A percentile compares a stretch with the other conserved stretches of the same genome.
Evolutionary conservation across 202 grass and related monocot genomes (phyloP).

Genomic region (Brachypodium distachyon): DNA sequence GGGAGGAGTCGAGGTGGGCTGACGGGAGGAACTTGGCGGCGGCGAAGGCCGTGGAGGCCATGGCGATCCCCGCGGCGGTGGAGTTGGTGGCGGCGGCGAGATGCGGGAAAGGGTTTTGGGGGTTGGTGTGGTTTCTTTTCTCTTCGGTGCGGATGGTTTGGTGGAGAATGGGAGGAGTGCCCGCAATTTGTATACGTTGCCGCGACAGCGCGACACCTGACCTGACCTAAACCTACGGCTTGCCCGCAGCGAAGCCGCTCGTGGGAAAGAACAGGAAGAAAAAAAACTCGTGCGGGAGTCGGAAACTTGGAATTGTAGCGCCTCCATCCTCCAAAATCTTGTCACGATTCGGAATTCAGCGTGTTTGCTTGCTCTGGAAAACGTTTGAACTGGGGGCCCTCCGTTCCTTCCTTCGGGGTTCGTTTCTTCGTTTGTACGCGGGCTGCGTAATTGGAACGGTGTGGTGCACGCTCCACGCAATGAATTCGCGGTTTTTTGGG

Average conservation of each 20-base stretch:
- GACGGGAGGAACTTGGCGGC: conserved; percentile 21
- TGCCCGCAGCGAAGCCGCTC: neutral
- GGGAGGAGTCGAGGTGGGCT: conserved; percentile 28
- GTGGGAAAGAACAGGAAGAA: too few relatives aligned
- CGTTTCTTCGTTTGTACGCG: too few relatives aligned
- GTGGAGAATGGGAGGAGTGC: neutral
- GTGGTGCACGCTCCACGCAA: too few relatives aligned
- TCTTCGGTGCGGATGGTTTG: neutral
- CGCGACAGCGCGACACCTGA: conserved; percentile 7
- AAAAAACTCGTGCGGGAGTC: neutral
- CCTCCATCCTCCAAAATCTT: neutral
- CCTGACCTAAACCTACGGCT: too few relatives aligned
- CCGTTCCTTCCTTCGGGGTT: too few relatives aligned
- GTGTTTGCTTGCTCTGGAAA: neutral
- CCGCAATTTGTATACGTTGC: neutral
- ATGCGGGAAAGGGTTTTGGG: conserved; percentile 10
- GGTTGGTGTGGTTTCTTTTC: conserved; percentile 18
- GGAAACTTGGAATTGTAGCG: neutral
- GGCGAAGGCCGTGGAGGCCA: conserved; percentile 61
- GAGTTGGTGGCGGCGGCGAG: neutral
- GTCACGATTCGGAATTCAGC: neutral
- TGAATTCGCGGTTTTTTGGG: too few relatives aligned
- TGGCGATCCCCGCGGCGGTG: conserved; percentile 30
- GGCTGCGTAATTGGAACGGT: too few relatives aligned
- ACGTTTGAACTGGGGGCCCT: too few relatives aligned